Percentiles rank a stretch among this genome's conserved stretches.
Evolutionary conservation across 1,284 basidiomycete species (phyloP).

Genomic region (Marasmius sp.): DNA sequence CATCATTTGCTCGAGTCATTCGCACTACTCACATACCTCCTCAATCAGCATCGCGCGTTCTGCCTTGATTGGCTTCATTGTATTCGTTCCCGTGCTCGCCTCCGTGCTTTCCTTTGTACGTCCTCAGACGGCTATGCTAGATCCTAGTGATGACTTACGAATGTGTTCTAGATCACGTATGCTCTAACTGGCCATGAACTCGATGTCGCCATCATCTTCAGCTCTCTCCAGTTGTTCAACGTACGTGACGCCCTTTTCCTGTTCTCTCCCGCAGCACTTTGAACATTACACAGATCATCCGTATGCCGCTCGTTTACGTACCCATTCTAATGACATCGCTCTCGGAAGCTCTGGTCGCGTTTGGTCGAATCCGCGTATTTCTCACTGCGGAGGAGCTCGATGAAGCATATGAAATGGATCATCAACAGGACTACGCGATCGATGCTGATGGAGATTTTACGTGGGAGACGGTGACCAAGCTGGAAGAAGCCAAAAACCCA

Average conservation of each 20-base stretch:
- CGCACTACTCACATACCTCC: conserved; percentile 3
- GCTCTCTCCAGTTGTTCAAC: conserved; percentile 74
- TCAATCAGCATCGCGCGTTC: conserved; percentile 49
- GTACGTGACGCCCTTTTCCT: conserved; percentile 30
- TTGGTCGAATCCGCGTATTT: conserved; percentile 48
- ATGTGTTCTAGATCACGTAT: conserved; percentile 59
- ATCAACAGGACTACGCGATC: conserved; percentile 37
- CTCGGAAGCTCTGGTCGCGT: conserved; percentile 51
- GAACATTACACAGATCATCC: conserved; percentile 45
- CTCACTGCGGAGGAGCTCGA: conserved; percentile 52
- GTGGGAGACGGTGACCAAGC: conserved; percentile 43
- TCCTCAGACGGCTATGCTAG: conserved; percentile 4
- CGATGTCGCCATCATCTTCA: conserved; percentile 72
- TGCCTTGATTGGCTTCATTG: conserved; percentile 53
- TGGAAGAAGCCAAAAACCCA: conserved; percentile 17
- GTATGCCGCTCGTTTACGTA: conserved; percentile 38
- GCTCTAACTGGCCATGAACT: conserved; percentile 63
- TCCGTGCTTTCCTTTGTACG: conserved; percentile 72
- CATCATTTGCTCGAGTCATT: conserved; percentile 4
- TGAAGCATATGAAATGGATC: conserved; percentile 41
- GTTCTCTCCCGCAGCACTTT: background rate
- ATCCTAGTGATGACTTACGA: background rate
- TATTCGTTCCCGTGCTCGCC: conserved; percentile 66
- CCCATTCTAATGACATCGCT: conserved; percentile 35
- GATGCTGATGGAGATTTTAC: conserved; percentile 51